Evolutionary conservation across 225 moss, liverwort and hornwort genomes (phyloP).

Genomic region (Sphagnum tenellum): DNA sequence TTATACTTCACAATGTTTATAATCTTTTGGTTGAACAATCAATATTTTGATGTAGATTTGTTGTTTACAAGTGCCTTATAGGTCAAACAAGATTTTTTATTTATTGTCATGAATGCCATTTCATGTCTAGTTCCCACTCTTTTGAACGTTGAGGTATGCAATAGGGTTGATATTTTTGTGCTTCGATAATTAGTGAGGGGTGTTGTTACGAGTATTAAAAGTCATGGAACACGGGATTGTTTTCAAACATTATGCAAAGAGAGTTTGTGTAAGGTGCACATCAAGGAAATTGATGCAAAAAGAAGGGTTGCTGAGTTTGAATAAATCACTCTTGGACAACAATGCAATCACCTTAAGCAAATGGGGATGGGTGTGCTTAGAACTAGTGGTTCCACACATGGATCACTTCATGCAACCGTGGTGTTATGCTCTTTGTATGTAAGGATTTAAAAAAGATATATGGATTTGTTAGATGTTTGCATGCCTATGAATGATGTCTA

Average conservation of each 20-base stretch:
- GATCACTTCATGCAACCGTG: conserved; percentile 98
- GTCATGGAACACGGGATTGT: too few relatives aligned
- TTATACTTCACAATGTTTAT: too few relatives aligned
- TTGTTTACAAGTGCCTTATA: conserved; percentile 12
- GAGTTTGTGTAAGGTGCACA: too few relatives aligned
- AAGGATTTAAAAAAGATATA: conserved; percentile 10
- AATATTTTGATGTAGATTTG: too few relatives aligned
- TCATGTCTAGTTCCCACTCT: conserved; percentile 92
- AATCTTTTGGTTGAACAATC: too few relatives aligned
- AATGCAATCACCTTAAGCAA: conserved; percentile 97
- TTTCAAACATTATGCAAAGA: too few relatives aligned
- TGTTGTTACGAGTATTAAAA: too few relatives aligned
- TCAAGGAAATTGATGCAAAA: too few relatives aligned
- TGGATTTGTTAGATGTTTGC: too few relatives aligned
- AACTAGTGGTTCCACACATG: conserved; percentile 97
- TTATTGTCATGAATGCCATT: conserved; percentile 87
- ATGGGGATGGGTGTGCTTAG: conserved; percentile 97
- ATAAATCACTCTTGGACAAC: conserved; percentile 94
- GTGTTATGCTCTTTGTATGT: conserved; percentile 96
- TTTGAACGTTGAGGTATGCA: conserved; percentile 67
- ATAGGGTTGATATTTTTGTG: neutral
- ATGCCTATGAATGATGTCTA: too few relatives aligned
- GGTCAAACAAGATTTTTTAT: conserved; percentile 92
- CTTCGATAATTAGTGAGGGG: too few relatives aligned
- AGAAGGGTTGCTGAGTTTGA: conserved; percentile 58